phyloP scores from a whole-genome alignment of 176 grass and related monocot genomes.

The Panicum miliaceum region DNA sequence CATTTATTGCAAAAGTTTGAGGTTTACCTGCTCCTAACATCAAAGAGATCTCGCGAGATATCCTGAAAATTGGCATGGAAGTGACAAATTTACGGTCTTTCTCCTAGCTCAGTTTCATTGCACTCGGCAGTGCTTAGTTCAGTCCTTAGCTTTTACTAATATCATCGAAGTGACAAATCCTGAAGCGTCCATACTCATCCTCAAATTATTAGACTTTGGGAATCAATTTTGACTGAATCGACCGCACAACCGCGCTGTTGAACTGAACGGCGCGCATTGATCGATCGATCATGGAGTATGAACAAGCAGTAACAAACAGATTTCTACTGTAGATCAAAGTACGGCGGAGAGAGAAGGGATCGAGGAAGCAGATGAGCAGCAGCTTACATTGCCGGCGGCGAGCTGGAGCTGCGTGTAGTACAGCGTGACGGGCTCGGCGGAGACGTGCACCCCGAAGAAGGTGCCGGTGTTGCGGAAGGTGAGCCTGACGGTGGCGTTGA shows the following conservation, averaged over 20 bases:
- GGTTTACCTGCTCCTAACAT: neutral
- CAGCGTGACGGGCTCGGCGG: constrained; percentile 65
- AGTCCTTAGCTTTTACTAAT: neutral
- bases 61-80: neutral
- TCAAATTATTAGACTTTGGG: neutral
- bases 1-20: neutral
- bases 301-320: neutral
- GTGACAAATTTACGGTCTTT: neutral
- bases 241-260: too few relatives aligned
- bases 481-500: constrained; percentile 77
- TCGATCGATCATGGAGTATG: neutral
- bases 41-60: too few relatives aligned
- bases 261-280: too few relatives aligned
- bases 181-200: neutral
- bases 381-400: constrained; percentile 73
- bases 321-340: neutral
- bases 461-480: constrained; percentile 81
- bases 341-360: neutral
- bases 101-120: neutral
- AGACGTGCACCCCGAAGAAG: constrained; percentile 94
- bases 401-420: constrained; percentile 73
- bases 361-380: too few relatives aligned
- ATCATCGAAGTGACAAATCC: neutral
- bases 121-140: neutral
- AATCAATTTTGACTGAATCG: neutral